Conservation (phyloP, 2,329 filamentous ascomycete genomes). For the Hirsutella minnesotensis region DNA sequence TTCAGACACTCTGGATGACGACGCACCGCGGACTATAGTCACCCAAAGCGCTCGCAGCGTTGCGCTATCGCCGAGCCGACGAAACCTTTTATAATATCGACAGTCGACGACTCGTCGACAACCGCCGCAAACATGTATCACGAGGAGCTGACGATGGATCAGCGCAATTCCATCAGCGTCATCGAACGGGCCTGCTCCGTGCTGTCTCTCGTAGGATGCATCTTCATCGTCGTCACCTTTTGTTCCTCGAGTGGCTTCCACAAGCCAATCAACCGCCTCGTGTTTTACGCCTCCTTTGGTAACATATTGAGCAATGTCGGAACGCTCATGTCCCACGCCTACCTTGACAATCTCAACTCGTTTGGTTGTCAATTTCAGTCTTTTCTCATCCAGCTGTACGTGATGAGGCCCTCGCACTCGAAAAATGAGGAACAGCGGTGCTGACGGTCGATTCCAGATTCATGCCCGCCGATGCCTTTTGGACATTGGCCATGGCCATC, state of each 20-base stretch:
- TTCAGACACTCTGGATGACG: no score
- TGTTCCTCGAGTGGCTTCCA: constrained; percentile 56
- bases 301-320: constrained; percentile 70
- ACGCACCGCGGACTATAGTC: no score
- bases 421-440: neutral
- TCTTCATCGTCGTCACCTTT: constrained; percentile 64
- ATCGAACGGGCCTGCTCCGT: constrained; percentile 59
- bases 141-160: constrained; percentile 10
- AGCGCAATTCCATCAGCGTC: constrained; percentile 43
- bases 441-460: constrained; percentile 42
- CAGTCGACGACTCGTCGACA: no score
- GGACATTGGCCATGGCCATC: constrained; percentile 71
- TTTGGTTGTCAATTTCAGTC: constrained; percentile 61
- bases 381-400: constrained; percentile 73
- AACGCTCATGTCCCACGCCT: constrained; percentile 58
- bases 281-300: constrained; percentile 74
- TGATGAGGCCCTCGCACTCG: neutral
- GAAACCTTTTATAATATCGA: no score
- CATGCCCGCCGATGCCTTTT: constrained; percentile 63
- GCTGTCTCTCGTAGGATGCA: constrained; percentile 57
- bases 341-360: constrained; percentile 33
- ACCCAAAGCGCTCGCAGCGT: no score
- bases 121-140: no score
- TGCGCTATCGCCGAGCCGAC: no score
- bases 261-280: constrained; percentile 76